A percentile compares a stretch with the other conserved stretches of the same genome.
Conservation (phyloP, 495 filamentous ascomycete species). For the Annulohypoxylon stygium region DNA sequence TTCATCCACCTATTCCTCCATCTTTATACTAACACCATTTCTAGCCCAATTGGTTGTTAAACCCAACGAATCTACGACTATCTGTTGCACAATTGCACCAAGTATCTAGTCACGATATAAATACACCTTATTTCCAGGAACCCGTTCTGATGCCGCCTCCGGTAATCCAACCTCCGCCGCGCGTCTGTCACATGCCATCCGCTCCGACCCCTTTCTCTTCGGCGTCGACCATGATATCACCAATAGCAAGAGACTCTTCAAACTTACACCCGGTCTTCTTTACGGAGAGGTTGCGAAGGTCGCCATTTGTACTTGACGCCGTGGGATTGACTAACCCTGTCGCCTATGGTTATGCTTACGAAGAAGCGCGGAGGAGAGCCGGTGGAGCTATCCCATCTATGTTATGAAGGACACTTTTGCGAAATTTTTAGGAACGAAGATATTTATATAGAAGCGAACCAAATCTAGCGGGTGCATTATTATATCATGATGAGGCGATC, state of each 20-base stretch:
- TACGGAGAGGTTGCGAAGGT: slow-evolving; percentile 64
- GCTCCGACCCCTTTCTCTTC: slow-evolving; percentile 4
- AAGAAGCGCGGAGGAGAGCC: slow-evolving; percentile 51
- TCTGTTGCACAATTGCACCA: background rate
- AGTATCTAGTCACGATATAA: slow-evolving; percentile 15
- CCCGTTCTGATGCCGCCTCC: slow-evolving; percentile 18
- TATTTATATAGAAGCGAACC: background rate
- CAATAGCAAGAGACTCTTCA: slow-evolving; percentile 53
- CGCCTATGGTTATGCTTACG: slow-evolving; percentile 67
- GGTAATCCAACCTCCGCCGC: slow-evolving; percentile 24
- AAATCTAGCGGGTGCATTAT: background rate
- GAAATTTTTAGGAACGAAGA: background rate
- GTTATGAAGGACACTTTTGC: slow-evolving; percentile 52
- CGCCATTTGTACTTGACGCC: slow-evolving; percentile 47
- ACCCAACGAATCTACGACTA: background rate
- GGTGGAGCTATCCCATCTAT: slow-evolving; percentile 51
- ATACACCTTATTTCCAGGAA: slow-evolving; percentile 4
- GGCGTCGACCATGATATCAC: slow-evolving; percentile 6
- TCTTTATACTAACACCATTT: slow-evolving; percentile 1
- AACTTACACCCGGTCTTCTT: slow-evolving; percentile 71
- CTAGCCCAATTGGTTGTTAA: slow-evolving; percentile 5
- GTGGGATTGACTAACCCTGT: slow-evolving; percentile 58
- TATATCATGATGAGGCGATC: background rate
- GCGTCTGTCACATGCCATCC: slow-evolving; percentile 28
- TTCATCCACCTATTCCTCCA: background rate